These are phyloP conservation scores for Phytopythium delawarense DNA, from an alignment of 352 stramenopile genomes.

Conservation along the genomic window DNA sequence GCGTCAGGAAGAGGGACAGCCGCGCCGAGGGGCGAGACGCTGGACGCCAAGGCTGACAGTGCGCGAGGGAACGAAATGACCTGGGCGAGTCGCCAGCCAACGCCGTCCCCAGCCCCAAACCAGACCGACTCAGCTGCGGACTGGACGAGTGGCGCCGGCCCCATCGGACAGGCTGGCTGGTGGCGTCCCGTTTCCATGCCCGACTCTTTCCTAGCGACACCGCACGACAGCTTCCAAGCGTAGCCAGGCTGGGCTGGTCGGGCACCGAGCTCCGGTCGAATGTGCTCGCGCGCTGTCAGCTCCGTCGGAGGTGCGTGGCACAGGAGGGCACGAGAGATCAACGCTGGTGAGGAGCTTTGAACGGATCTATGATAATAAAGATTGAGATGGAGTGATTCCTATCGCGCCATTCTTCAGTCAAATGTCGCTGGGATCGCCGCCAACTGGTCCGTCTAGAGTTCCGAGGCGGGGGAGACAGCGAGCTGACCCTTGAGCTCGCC, in stretches of 20 bases:
- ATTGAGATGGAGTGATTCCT: no score
- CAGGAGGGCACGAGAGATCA: no score
- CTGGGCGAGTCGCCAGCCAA: not conserved
- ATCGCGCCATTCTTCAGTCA: not conserved
- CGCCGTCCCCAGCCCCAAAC: not conserved
- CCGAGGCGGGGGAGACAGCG: not conserved
- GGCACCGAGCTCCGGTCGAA: not conserved
- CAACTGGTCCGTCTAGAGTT: not conserved
- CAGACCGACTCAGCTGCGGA: not conserved
- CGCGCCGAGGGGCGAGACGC: not conserved
- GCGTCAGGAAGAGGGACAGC: not conserved
- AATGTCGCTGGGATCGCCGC: not conserved
- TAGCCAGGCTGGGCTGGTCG: not conserved
- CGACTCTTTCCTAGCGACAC: not conserved
- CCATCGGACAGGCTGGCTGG: not conserved
- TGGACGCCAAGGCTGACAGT: not conserved
- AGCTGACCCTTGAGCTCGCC: slow-evolving; percentile 17
- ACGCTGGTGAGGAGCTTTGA: no score
- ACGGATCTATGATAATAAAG: no score
- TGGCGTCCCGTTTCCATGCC: not conserved
- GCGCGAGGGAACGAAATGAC: slow-evolving; percentile 2
- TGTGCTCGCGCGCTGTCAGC: not conserved
- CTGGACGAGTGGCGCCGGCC: not conserved
- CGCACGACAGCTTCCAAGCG: not conserved
- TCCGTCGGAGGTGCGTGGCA: no score